Conservation (phyloP, 768 basidiomycete species). For the Peribolospora kevripleyi region DNA sequence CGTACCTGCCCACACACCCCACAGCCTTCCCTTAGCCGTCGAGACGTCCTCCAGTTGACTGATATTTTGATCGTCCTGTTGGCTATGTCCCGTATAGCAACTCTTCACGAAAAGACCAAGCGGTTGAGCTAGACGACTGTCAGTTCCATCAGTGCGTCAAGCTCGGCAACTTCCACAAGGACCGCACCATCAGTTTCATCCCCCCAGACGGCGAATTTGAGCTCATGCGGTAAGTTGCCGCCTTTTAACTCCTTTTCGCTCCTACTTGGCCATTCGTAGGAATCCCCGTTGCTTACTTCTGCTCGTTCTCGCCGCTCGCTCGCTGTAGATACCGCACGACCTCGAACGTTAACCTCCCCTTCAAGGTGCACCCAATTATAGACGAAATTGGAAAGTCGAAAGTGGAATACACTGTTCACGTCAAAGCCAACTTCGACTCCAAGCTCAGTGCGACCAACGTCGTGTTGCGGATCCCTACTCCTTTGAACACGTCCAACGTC, state of each 20-base stretch:
- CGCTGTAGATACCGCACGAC: constrained; percentile 66
- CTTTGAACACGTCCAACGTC: constrained; percentile 73
- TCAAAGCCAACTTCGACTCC: constrained; percentile 69
- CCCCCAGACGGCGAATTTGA: constrained; percentile 99
- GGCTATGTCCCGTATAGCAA: neutral
- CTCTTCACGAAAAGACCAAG: constrained; percentile 20
- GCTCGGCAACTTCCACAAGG: constrained; percentile 78
- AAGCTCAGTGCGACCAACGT: constrained; percentile 86
- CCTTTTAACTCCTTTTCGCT: neutral
- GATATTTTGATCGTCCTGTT: neutral
- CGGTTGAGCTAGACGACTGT: constrained; percentile 92
- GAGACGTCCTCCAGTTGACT: too few relatives aligned
- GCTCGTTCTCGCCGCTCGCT: neutral
- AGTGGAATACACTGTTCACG: constrained; percentile 68
- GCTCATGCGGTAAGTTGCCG: constrained; percentile 52
- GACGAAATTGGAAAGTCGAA: constrained; percentile 77
- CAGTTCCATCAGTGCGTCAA: constrained; percentile 97
- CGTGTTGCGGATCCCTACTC: constrained; percentile 81
- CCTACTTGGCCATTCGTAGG: neutral
- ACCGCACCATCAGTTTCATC: constrained; percentile 82
- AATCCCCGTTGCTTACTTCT: neutral
- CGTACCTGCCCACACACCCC: constrained; percentile 24
- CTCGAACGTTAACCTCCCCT: constrained; percentile 80
- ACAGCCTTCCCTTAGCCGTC: neutral
- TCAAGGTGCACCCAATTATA: constrained; percentile 69